A percentile compares a stretch with the other conserved stretches of the same genome.
Evolutionary conservation across 2,329 filamentous ascomycete genomes (phyloP).

Genomic region (Fusarium cicatricum): DNA sequence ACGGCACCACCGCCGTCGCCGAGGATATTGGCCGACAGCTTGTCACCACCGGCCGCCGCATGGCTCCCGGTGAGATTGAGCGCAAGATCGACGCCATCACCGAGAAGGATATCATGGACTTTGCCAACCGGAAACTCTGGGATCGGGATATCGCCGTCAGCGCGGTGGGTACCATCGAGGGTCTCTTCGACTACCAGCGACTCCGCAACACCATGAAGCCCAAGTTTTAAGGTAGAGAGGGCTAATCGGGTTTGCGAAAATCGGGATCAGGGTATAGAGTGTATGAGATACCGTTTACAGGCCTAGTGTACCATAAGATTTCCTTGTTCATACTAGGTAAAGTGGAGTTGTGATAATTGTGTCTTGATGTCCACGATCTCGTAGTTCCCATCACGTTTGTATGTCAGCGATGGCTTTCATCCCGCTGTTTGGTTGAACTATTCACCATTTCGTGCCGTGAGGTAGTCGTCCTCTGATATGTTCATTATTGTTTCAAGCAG

Average conservation of each 20-base stretch:
- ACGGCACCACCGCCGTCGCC: constrained; percentile 95
- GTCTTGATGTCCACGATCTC: constrained; percentile 17
- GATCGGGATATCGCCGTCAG: constrained; percentile 95
- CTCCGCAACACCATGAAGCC: constrained; percentile 88
- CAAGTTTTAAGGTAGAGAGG: constrained; percentile 63
- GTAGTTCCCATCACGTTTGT: constrained; percentile 4
- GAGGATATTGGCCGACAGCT: constrained; percentile 99
- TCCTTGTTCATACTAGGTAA: constrained; percentile 50
- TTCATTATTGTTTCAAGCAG: too few relatives aligned
- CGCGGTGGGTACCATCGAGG: constrained; percentile 93
- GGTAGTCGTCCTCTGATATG: too few relatives aligned
- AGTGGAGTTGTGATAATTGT: constrained; percentile 44
- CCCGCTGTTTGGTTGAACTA: too few relatives aligned
- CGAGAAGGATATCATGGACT: constrained; percentile 96
- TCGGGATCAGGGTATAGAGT: constrained; percentile 60
- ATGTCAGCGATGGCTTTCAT: background rate
- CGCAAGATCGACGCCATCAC: constrained; percentile 87
- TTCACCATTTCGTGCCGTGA: too few relatives aligned
- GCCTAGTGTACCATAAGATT: constrained; percentile 64
- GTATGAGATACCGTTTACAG: constrained; percentile 63
- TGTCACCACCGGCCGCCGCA: constrained; percentile 92
- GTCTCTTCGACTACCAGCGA: constrained; percentile 78
- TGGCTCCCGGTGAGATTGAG: constrained; percentile 94
- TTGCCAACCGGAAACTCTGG: constrained; percentile 95
- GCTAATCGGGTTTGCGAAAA: constrained; percentile 45